These are phyloP conservation scores for Aspergillus wentii DNA, from an alignment of 495 filamentous ascomycete genomes.

Conservation along the genomic window DNA sequence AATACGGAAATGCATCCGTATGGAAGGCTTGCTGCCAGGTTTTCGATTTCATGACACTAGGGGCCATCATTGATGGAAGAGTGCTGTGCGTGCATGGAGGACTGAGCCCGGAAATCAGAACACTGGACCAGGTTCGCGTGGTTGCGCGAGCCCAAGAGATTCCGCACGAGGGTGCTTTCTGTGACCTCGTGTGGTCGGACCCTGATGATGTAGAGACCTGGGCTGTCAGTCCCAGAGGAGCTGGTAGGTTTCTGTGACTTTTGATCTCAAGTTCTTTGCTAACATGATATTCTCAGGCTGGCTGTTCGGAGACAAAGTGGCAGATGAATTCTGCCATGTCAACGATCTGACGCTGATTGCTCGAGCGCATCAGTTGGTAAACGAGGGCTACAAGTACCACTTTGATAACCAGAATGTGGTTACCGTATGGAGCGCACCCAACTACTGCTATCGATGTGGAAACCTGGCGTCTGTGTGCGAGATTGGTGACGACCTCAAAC, in stretches of 20 bases:
- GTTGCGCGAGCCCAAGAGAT: conserved; percentile 97
- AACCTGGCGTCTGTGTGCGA: conserved; percentile 98
- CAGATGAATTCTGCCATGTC: conserved; percentile 98
- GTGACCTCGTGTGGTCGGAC: conserved; percentile 97
- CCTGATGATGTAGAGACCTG: conserved; percentile 98
- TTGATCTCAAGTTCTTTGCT: background rate
- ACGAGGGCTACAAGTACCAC: conserved; percentile 98
- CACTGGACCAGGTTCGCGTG: conserved; percentile 94
- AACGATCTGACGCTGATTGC: conserved; percentile 94
- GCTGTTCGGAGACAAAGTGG: conserved; percentile 96
- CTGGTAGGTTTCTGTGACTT: conserved; percentile 40
- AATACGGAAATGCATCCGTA: conserved; percentile 96
- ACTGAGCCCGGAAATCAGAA: conserved; percentile 93
- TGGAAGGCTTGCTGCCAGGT: conserved; percentile 99
- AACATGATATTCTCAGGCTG: conserved; percentile 58
- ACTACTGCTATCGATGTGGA: conserved; percentile 98
- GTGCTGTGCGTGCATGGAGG: conserved; percentile 97
- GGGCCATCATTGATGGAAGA: conserved; percentile 94
- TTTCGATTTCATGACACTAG: conserved; percentile 94
- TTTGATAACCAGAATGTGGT: conserved; percentile 94
- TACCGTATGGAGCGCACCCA: conserved; percentile 98
- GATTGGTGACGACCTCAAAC: conserved; percentile 75
- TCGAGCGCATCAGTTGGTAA: conserved; percentile 92
- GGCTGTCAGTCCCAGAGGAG: conserved; percentile 91
- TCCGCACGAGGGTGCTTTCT: conserved; percentile 96